Base-by-base conservation (phyloP, 2,329 filamentous ascomycete species). In the Apiospora malaysiana region DNA sequence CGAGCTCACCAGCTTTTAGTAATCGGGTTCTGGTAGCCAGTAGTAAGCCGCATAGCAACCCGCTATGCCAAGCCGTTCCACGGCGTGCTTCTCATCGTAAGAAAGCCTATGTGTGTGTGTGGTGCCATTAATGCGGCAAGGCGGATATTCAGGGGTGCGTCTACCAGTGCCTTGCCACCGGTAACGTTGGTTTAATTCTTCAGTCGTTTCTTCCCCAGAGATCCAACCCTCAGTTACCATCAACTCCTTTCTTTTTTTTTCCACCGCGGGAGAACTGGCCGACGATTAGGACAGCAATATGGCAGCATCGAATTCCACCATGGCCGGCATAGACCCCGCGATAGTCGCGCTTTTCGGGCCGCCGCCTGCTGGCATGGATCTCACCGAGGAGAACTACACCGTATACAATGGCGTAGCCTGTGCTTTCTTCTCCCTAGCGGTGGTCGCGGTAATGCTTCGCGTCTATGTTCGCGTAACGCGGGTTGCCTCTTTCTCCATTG, bases 351-450 rank as follows among this genome's bases (percentile, higher is more conserved):
- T 70, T 8, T 70, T 70, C n/a, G 71, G 76, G 40, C 73, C 72
- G 43, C 74, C 74, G 16, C 76, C 76, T 1, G 25, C 59, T 1
- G 74, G 73, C 3, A 51, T 73, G 42, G 68, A 76, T 69, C 16
- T 77, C 43, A 2, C 8, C 16, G 74, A 69, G 45, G 71, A 67
- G 16, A 74, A 75, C 67, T 42, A 72, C 43, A 69, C 71, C n/a
- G 71, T 73, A 10, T 73, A 76, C 67, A 75, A 74, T 65, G 59
- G 59, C 25, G 76, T 75, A 6, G 75, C 75, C 16, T 69, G 75
- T 18, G 42, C 76, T 3, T 75, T 73, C 42, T 71, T 74, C 12
- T 68, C n/a, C 12, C 71, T 76, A 18, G 74, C 74, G 42, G 73
- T 74, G 7, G 4, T 75, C 21, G 74, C 76, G 10, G 46, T 76